Base-by-base conservation (phyloP, 2,329 filamentous ascomycete genomes). In the Teratosphaeria destructans region DNA sequence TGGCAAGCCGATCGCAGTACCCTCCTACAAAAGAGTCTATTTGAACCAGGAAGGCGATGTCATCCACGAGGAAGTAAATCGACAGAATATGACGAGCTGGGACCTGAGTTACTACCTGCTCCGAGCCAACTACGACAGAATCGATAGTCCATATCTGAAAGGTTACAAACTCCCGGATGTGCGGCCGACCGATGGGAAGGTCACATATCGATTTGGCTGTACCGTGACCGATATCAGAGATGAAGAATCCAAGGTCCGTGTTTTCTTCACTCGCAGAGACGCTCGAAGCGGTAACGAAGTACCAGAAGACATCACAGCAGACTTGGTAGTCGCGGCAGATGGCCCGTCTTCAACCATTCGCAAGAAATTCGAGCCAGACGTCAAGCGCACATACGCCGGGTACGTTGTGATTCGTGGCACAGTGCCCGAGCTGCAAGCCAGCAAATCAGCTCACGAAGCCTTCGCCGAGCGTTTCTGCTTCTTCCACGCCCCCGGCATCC, bases 1-100 rank as follows among this genome's bases (percentile, higher is more conserved):
- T 57, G 67, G 73, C 11, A 70, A 72, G 29, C 65, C 65, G 5
- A 62, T 68, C 5, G 66, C 67, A 23, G 67, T 70, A 34, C 64
- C 64, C 3, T 65, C 61, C 52, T 65, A 61, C 59, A 66, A 67
- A 53, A 59, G 68, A 16, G 26, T 67, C 8, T 68, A 70, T 57
- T 59, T 70, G 11, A 60, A 67, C 34, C 64, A 65, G 32, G 64
- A 67, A 52, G 68, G 66, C 32, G 57, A 68, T n/a, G 60, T 63
- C 52, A 68, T 69, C 29, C 62, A 66, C 56, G 62, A 67, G 57
- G 63, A 68, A 58, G 62, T 73, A 34, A 72, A 72, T 62, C 60
- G 63, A n/a, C 76, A 78, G 65, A 73, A 72, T 61, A 78, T 79
- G 77, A 79, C 75, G 5, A 75, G 73, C 59, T 79, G 77, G 77